Base-by-base conservation (phyloP, 257 asterid species). In the Fraxinus americana region DNA sequence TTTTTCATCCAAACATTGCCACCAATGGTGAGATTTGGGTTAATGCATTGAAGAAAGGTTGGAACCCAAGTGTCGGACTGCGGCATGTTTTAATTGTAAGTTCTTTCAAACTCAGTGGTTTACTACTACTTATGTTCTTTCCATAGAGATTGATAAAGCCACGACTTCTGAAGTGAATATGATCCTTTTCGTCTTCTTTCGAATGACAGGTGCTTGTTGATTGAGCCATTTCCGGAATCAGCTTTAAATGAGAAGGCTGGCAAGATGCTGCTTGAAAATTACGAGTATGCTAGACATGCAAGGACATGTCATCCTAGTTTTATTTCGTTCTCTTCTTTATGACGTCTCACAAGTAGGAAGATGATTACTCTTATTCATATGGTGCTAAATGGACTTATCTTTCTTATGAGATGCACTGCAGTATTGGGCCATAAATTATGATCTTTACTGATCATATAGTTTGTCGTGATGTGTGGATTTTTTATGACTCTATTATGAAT, bases 61-160 rank as follows among this genome's bases (percentile, higher is more conserved):
- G 99, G 99, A 95, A 71, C 43, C 98, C 98, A 34, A 88, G 82
- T 79, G 94, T 95, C 77, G 98, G 97, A 72, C 66, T 95, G 86
- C 88, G 98, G 0, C 97, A 95, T 83, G 97, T 95, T 72, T 81
- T 95, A 80, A 88, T 89, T 77, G 98, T 95, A 85, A 85, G 86
- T 87, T 61, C 45, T 50, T 52, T 73, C 68, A 61, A 59, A 21
- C 11, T 59, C 4, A 0, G 5, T 71, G 70, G 72, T 57, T 17
- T 14, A 25, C 21, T 25, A 29, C 29, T 43, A 12, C 12, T 2
- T 38, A 1, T 4, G 75, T 25, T n/a, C 50, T 21, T 59, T 59
- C 29, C 27, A 4, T 21, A 21, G 29, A 59, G 29, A 21, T 59
- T 8, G 12, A 59, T n/a, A 19, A 30, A 19, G 4, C 11, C n/a